These are phyloP conservation scores for Mycena chlorophos DNA, from an alignment of 768 basidiomycete species.

Conservation along the genomic window DNA sequence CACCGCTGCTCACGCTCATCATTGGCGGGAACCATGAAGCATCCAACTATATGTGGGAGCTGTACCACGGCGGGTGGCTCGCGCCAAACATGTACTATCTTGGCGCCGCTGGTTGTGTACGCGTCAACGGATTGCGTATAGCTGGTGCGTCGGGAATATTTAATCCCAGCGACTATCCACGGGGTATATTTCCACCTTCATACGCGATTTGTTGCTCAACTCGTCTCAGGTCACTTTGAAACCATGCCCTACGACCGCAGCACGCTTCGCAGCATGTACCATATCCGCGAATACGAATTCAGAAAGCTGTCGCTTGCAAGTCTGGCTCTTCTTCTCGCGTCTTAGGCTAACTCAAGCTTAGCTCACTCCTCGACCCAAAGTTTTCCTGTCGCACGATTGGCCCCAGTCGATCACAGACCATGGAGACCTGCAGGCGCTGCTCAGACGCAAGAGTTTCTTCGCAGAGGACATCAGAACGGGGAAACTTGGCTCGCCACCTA, in stretches of 20 bases:
- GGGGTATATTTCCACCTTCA: slow-evolving; percentile 45
- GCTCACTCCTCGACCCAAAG: slow-evolving; percentile 58
- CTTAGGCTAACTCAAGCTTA: slow-evolving; percentile 19
- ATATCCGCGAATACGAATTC: slow-evolving; percentile 85
- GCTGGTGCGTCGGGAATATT: slow-evolving; percentile 96
- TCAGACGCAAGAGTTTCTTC: slow-evolving; percentile 82
- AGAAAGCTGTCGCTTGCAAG: slow-evolving; percentile 74
- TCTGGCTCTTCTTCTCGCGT: slow-evolving; percentile 20
- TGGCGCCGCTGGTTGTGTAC: slow-evolving; percentile 86
- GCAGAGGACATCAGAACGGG: slow-evolving; percentile 63
- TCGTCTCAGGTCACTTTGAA: slow-evolving; percentile 69
- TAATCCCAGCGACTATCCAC: slow-evolving; percentile 72
- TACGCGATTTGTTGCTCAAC: slow-evolving; percentile 6
- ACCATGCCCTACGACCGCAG: slow-evolving; percentile 75
- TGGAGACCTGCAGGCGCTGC: slow-evolving; percentile 64
- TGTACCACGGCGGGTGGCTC: slow-evolving; percentile 96
- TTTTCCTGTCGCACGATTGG: slow-evolving; percentile 98
- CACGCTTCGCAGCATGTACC: slow-evolving; percentile 86
- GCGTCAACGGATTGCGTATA: slow-evolving; percentile 85
- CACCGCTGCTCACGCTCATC: slow-evolving; percentile 86
- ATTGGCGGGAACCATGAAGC: slow-evolving; percentile 99
- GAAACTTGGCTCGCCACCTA: slow-evolving; percentile 82
- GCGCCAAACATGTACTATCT: slow-evolving; percentile 97
- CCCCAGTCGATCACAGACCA: slow-evolving; percentile 82
- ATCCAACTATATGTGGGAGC: slow-evolving; percentile 94